Evolutionary conservation across 139 green algal genomes (phyloP).

Genomic region (Microglena sp.): DNA sequence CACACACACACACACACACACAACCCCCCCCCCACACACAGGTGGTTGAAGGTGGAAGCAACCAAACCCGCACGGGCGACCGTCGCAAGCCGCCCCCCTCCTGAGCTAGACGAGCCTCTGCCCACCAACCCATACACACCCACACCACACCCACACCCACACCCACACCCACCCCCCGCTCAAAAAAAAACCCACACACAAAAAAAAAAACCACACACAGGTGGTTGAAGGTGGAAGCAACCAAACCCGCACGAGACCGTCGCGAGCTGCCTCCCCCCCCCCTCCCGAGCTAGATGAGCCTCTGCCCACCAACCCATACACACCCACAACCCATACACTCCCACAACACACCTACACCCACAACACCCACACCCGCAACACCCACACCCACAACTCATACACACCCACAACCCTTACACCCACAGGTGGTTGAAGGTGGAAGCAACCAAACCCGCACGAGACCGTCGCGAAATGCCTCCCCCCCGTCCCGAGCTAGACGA

Average conservation of each 20-base stretch:
- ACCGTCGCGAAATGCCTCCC: slow-evolving; percentile 27
- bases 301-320: slow-evolving; percentile 22
- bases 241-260: slow-evolving; percentile 16
- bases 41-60: too few relatives aligned
- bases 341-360: too few relatives aligned
- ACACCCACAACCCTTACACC: too few relatives aligned
- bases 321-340: too few relatives aligned
- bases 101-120: background rate
- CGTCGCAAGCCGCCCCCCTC: background rate
- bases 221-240: slow-evolving; percentile 18
- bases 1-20: too few relatives aligned
- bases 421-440: too few relatives aligned
- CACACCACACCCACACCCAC: background rate
- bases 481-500: slow-evolving; percentile 36
- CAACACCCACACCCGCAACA: too few relatives aligned
- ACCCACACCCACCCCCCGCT: background rate
- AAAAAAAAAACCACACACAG: background rate
- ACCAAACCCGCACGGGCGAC: background rate
- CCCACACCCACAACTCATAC: too few relatives aligned
- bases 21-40: too few relatives aligned
- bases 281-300: slow-evolving; percentile 36
- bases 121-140: background rate
- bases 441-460: slow-evolving; percentile 2
- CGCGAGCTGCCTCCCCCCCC: slow-evolving; percentile 25
- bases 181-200: background rate